Conservation (phyloP, 1,139 yeast genomes). For the Candida tetrigidarum region DNA sequence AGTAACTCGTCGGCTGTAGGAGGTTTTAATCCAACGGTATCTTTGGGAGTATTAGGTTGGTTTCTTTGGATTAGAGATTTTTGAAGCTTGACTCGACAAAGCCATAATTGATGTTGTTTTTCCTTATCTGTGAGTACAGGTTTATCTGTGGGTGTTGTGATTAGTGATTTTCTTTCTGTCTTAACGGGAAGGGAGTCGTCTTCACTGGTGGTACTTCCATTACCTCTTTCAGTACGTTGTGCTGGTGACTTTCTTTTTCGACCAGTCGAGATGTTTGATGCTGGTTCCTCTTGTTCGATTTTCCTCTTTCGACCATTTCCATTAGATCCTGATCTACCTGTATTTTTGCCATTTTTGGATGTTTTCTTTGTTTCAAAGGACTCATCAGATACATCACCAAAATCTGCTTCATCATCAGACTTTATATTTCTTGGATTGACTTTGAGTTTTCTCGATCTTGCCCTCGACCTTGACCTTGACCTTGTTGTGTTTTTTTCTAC, state of each 20-base stretch:
- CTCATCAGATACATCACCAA: constrained; percentile 14
- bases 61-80: constrained; percentile 49
- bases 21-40: constrained; percentile 36
- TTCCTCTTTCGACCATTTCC: constrained; percentile 11
- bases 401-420: constrained; percentile 17
- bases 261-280: constrained; percentile 3
- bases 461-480: too few relatives aligned
- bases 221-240: constrained; percentile 8
- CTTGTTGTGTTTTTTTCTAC: constrained; percentile 21
- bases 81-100: constrained; percentile 51
- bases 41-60: constrained; percentile 43
- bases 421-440: constrained; percentile 16
- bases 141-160: constrained; percentile 11
- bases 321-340: background rate
- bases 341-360: constrained; percentile 10
- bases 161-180: constrained; percentile 10
- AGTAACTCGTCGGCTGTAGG: constrained; percentile 59
- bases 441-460: constrained; percentile 14
- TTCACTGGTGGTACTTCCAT: constrained; percentile 17
- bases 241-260: constrained; percentile 2
- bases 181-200: constrained; percentile 13
- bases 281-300: constrained; percentile 11
- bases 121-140: constrained; percentile 35
- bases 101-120: constrained; percentile 51
- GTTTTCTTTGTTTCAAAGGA: constrained; percentile 6